These are phyloP conservation scores for Pelargonium myrrhifolium DNA, from an alignment of 441 rosid genomes.

Conservation along the genomic window DNA sequence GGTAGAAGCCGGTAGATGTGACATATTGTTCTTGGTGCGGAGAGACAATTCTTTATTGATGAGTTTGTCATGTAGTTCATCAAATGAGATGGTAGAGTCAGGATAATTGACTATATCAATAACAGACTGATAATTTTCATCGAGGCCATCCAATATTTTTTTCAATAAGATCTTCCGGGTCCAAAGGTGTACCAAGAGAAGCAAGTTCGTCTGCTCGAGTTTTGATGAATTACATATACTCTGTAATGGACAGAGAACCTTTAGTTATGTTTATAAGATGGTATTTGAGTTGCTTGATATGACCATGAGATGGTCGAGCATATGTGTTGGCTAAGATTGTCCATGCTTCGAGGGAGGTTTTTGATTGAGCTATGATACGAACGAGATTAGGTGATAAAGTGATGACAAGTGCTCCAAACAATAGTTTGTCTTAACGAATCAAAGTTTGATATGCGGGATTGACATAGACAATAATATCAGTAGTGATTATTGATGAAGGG, in stretches of 20 bases:
- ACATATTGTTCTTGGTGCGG: too few species aligned
- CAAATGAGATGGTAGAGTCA: too few species aligned
- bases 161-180: not conserved
- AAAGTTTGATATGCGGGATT: not conserved
- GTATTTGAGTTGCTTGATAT: not conserved
- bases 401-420: not conserved
- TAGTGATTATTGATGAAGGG: too few species aligned
- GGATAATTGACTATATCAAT: too few species aligned
- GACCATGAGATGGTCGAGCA: not conserved
- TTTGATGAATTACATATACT: too few species aligned
- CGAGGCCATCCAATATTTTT: too few species aligned
- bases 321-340: not conserved
- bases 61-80: too few species aligned
- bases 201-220: not conserved
- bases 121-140: too few species aligned
- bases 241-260: too few species aligned
- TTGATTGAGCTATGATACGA: not conserved
- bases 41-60: too few species aligned
- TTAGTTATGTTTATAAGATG: not conserved
- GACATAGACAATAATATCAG: too few species aligned
- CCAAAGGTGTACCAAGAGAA: not conserved
- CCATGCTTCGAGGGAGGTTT: not conserved
- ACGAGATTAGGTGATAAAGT: not conserved
- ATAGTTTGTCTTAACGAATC: not conserved
- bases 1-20: too few species aligned